phyloP scores from a whole-genome alignment of 441 rosid species.

The Aleurites moluccanus region DNA sequence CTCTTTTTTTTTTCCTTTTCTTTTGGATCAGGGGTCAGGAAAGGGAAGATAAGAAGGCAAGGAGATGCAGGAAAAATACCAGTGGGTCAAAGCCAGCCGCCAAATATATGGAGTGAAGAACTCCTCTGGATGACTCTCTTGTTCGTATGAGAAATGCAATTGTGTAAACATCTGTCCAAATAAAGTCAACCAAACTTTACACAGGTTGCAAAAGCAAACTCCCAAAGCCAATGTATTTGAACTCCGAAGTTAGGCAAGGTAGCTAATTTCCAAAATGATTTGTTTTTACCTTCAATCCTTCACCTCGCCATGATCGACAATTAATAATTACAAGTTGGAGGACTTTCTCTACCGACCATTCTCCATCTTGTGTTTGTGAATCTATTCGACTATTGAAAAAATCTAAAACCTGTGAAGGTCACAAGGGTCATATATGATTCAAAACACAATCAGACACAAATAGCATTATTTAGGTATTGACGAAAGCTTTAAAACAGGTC shows the following conservation, averaged over 20 bases:
- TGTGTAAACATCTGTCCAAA: constrained; percentile 88
- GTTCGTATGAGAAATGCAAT: constrained; percentile 95
- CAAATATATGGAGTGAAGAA: constrained; percentile 96
- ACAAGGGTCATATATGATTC: constrained; percentile 5
- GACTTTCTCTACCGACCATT: constrained; percentile 97
- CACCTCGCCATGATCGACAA: constrained; percentile 96
- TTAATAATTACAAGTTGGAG: constrained; percentile 71
- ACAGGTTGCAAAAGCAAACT: background rate
- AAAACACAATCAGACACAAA: background rate
- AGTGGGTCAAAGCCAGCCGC: constrained; percentile 68
- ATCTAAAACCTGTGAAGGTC: constrained; percentile 69
- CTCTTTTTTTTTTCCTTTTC: too few species aligned
- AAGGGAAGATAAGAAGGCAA: background rate
- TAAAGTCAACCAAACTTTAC: constrained; percentile 4
- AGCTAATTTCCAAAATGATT: constrained; percentile 6
- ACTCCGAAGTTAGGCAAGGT: background rate
- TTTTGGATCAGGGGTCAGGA: background rate
- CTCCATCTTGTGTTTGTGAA: constrained; percentile 77
- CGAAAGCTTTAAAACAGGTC: background rate
- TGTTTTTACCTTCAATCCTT: constrained; percentile 83
- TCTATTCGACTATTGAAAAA: constrained; percentile 94
- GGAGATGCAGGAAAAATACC: constrained; percentile 41
- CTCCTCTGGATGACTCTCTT: constrained; percentile 98
- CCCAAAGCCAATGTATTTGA: background rate
- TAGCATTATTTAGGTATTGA: constrained; percentile 2